These are phyloP conservation scores for Claviceps maximensis DNA, from an alignment of 2,329 filamentous ascomycete species.

Conservation along the genomic window DNA sequence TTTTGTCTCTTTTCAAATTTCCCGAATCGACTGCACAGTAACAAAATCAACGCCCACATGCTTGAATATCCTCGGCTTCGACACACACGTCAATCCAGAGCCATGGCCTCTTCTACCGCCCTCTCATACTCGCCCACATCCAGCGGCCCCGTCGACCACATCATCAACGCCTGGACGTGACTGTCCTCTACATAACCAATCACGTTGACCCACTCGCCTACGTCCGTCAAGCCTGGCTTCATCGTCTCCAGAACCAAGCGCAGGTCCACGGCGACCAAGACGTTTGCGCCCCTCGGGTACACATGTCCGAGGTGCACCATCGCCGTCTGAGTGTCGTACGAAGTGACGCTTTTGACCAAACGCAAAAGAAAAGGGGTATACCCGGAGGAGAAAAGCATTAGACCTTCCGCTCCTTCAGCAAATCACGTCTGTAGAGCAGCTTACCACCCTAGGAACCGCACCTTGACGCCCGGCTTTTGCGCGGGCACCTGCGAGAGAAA, in stretches of 20 bases:
- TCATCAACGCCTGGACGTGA: constrained; percentile 58
- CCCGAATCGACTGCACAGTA: too few species aligned
- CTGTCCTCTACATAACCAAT: constrained; percentile 55
- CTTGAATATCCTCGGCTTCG: too few species aligned
- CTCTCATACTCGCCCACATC: constrained; percentile 59
- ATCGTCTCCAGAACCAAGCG: constrained; percentile 55
- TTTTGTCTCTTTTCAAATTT: too few species aligned
- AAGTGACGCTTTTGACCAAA: constrained; percentile 28
- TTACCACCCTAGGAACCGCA: constrained; percentile 87
- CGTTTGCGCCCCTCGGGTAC: constrained; percentile 34
- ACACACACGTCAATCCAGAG: not conserved
- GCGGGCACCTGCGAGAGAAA: constrained; percentile 48
- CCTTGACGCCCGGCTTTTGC: constrained; percentile 52
- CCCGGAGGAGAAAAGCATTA: not conserved
- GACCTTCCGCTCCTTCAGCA: not conserved
- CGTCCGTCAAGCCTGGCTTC: constrained; percentile 46
- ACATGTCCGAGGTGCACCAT: constrained; percentile 56
- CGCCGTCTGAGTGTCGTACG: constrained; percentile 40
- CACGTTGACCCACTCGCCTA: constrained; percentile 82
- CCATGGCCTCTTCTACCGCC: constrained; percentile 28
- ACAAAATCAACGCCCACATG: too few species aligned
- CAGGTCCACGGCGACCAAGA: constrained; percentile 53
- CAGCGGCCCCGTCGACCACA: constrained; percentile 67
- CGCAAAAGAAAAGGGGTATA: too few species aligned
- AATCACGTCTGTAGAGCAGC: constrained; percentile 15